Base-by-base conservation (phyloP, 2,329 filamentous ascomycete species). In the Arthrobotrys pseudoclavata region DNA sequence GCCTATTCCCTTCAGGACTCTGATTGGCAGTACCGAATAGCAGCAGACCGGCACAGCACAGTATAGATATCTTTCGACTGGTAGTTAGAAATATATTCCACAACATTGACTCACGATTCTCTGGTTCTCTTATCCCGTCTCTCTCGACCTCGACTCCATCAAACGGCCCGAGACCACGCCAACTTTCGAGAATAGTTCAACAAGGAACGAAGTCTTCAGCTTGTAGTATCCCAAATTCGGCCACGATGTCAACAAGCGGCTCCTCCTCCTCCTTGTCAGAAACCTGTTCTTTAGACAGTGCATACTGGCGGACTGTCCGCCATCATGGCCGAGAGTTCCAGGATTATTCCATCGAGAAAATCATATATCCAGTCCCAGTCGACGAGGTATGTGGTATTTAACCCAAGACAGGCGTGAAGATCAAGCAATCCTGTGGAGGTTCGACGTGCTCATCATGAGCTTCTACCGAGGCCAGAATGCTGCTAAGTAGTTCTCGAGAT, bases 291-390 rank as follows among this genome's bases (percentile, higher is more conserved):
- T 84, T 92, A 80, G 89, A 91, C 83, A 86, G 87, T 68, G 84
- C 84, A 52, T 89, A 88, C 81, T 85, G 88, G 79, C 87, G 90
- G 81, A 90, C 88, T 4, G 84, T 91, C 74, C 85, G 86, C 15
- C 85, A 90, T 79, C 86, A 90, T 82, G 89, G 89, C 76, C 87
- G 91, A 82, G 86, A 87, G 55, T 93, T 89, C 82, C 91, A 93
- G 80, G 87, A 87, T 81, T 89, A 90, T 84, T 87, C 91, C 20
- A 83, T 93, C 66, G 86, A 89, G 31, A 89, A 91, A 80, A 86
- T 85, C 40, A 87, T 89, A 79, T 92, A 91, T 82, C 90, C 91
- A 80, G 88, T 86, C 53, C 91, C 91, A 7, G 86, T 91, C 71
- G 91, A 93, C 82, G 90, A 92, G 86, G 91, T 92, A 86, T 81